Evolutionary conservation across 2,329 filamentous ascomycete species (phyloP), one percentile per base, ranked within the genome.

Genomic region (Phialemoniopsis sp.): DNA sequence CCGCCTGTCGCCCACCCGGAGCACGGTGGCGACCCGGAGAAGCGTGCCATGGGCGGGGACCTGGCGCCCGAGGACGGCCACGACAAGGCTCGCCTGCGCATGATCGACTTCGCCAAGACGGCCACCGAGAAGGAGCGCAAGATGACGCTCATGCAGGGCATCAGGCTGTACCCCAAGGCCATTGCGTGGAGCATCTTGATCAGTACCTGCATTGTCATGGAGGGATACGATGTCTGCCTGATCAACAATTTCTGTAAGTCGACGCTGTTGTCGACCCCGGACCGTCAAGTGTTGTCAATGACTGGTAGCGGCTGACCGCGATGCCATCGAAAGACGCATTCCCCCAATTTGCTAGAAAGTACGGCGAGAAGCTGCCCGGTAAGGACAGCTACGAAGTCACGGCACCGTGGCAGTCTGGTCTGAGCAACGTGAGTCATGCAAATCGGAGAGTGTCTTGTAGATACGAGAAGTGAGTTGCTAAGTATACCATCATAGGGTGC

Each of bases 161-260:
- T 95, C 59, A 80, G 72, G 55, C 72, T 93, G 18, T 95, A 95
- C 57, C 89, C 88, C 42, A 91, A 94, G 67, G 89, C 89, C 16
- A 82, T 94, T 41, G 75, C 68, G 16, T 95, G 88, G 87, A 88
- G 82, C 51, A 55, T 95, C 37, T 68, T 94, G 43, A 90, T 95
- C 60, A 91, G 85, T n/a, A 91, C 87, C 0, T 90, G 86, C 58
- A 93, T 95, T 54, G 80, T 79, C 53, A 95, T 95, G 89, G 89
- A 95, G 62, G 89, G 87, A 28, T 94, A 90, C 66, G 88, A 95
- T 56, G 72, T 93, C 42, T 82, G 79, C 53, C 68, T 94, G 38
- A 79, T 93, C 52, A 88, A 84, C 67, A 90, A 90, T 62, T 89
- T 93, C 56, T 90, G 79, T 65, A 63, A 53, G 46, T 51, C 15